Conservation (phyloP, 1,139 yeast genomes). For the Protomyces arabidopsidicola region DNA sequence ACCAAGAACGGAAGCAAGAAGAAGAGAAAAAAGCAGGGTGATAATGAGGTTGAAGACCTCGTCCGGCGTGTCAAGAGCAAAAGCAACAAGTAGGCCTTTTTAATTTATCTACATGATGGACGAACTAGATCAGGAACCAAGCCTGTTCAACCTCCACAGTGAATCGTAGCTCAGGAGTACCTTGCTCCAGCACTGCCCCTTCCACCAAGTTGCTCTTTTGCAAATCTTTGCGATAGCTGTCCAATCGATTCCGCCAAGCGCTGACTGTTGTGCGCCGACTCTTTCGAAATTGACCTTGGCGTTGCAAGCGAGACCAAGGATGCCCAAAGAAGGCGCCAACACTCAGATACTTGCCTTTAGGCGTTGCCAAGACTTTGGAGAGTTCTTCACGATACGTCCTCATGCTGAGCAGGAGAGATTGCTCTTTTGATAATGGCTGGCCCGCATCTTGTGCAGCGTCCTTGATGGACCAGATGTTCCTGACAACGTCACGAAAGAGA, state of each 20-base stretch:
- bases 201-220: not conserved
- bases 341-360: not conserved
- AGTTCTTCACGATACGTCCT: conserved; percentile 6
- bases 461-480: conserved; percentile 4
- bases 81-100: not conserved
- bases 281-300: not conserved
- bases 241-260: not conserved
- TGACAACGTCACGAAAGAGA: conserved; percentile 1
- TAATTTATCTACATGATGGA: not conserved
- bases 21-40: conserved; percentile 11
- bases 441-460: conserved; percentile 2
- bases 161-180: not conserved
- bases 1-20: not conserved
- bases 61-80: conserved; percentile 23
- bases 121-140: not conserved
- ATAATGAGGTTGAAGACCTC: not conserved
- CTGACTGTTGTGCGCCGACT: not conserved
- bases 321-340: not conserved
- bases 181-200: not conserved
- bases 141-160: not conserved
- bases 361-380: not conserved
- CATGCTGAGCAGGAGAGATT: not conserved
- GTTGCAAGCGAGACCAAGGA: not conserved
- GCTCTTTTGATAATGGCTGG: not conserved
- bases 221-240: not conserved